A percentile compares a stretch with the other conserved stretches of the same genome.
These are phyloP conservation scores for Phytophthora megakarya DNA, from an alignment of 352 stramenopile species.

Conservation along the genomic window DNA sequence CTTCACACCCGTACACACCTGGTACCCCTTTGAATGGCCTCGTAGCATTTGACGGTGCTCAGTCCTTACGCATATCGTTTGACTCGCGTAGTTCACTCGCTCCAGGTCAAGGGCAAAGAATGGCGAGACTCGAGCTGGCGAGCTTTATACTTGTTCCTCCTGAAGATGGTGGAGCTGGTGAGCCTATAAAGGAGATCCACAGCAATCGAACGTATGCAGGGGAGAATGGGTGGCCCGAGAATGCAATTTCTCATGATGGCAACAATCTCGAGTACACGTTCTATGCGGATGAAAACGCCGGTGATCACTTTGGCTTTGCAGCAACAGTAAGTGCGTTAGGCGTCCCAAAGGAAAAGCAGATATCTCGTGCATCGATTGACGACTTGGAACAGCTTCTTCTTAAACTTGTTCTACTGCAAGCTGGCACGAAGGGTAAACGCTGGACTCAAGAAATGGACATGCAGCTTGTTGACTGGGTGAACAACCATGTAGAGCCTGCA, in stretches of 20 bases:
- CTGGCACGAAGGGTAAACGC: constrained; percentile 1
- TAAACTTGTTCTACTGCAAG: constrained; percentile 31
- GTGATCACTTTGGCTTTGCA: constrained; percentile 62
- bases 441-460: constrained; percentile 81
- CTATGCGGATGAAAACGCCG: constrained; percentile 55
- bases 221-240: constrained; percentile 51
- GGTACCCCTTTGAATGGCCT: constrained; percentile 34
- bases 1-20: constrained; percentile 57
- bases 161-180: constrained; percentile 8
- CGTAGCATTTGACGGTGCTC: constrained; percentile 58
- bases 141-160: constrained; percentile 30
- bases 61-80: constrained; percentile 66
- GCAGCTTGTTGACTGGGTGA: constrained; percentile 89
- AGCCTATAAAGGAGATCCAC: constrained; percentile 32
- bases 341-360: constrained; percentile 66
- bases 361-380: constrained; percentile 46
- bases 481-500: constrained; percentile 67
- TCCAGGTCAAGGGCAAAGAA: constrained; percentile 26
- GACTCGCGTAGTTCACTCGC: constrained; percentile 66
- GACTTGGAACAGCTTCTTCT: constrained; percentile 47
- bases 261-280: constrained; percentile 72
- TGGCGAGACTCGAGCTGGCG: constrained; percentile 27
- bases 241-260: constrained; percentile 57
- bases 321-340: constrained; percentile 63
- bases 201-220: constrained; percentile 46